Evolutionary conservation across 192 early-diverging fungal genomes (phyloP).

Genomic region (Gorgonomyces haynaldii): DNA sequence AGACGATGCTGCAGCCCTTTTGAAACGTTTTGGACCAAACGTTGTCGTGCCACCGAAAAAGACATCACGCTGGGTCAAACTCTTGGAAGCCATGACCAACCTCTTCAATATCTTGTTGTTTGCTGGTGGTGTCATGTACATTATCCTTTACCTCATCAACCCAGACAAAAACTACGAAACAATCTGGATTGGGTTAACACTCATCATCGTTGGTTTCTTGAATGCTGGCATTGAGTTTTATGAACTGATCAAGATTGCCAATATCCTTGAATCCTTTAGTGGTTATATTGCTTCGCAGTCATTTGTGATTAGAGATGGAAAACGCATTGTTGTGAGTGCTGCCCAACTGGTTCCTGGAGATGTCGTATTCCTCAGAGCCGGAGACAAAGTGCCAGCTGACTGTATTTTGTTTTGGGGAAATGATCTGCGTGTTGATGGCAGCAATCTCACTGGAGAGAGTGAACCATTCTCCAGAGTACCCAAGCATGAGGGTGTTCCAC

Average conservation of each 20-base stretch:
- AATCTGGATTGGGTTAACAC: slow-evolving; percentile 29
- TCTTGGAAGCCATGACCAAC: slow-evolving; percentile 60
- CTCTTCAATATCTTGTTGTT: slow-evolving; percentile 87
- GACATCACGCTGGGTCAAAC: slow-evolving; percentile 55
- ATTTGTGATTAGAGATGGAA: slow-evolving; percentile 20
- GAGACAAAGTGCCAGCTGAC: slow-evolving; percentile 37
- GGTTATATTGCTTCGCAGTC: slow-evolving; percentile 29
- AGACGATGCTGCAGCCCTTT: background rate
- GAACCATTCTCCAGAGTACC: slow-evolving; percentile 23
- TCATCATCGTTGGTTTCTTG: slow-evolving; percentile 37
- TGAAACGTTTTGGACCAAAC: slow-evolving; percentile 38
- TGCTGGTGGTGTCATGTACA: slow-evolving; percentile 65
- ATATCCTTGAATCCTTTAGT: slow-evolving; percentile 67
- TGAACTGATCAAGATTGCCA: slow-evolving; percentile 46
- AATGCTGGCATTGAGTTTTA: slow-evolving; percentile 48
- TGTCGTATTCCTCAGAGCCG: slow-evolving; percentile 21
- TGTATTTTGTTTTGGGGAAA: slow-evolving; percentile 14
- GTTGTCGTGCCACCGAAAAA: slow-evolving; percentile 63
- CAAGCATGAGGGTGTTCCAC: slow-evolving; percentile 3
- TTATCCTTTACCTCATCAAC: slow-evolving; percentile 64
- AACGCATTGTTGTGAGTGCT: slow-evolving; percentile 9
- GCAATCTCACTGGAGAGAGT: slow-evolving; percentile 29
- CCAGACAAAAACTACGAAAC: slow-evolving; percentile 62
- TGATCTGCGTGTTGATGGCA: slow-evolving; percentile 33
- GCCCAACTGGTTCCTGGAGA: slow-evolving; percentile 34